phyloP scores from a whole-genome alignment of 1,284 basidiomycete species.

The Ustilago hordei region DNA sequence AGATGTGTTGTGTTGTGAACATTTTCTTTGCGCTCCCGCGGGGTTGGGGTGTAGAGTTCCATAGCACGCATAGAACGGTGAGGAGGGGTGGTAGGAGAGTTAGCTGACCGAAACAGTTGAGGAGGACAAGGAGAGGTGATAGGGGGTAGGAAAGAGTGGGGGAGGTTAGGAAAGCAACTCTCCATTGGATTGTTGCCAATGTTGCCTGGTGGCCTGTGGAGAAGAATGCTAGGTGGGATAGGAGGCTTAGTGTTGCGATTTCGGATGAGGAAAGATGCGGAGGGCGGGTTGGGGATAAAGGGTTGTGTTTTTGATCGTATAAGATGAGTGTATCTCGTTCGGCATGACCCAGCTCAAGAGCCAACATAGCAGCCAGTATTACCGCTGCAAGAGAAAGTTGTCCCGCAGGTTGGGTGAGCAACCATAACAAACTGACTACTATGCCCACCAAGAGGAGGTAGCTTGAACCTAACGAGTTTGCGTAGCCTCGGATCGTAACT shows the following conservation, averaged over 20 bases:
- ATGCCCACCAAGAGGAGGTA: constrained; percentile 85
- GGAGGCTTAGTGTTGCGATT: constrained; percentile 38
- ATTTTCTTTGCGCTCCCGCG: constrained; percentile 23
- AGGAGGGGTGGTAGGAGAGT: constrained; percentile 77
- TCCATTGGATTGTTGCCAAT: constrained; percentile 93
- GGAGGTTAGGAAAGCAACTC: constrained; percentile 80
- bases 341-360: constrained; percentile 60
- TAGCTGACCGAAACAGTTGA: constrained; percentile 84
- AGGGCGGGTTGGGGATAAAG: background rate
- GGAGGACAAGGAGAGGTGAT: constrained; percentile 80
- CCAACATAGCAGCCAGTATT: constrained; percentile 72
- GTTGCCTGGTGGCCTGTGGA: constrained; percentile 91
- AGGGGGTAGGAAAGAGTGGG: constrained; percentile 79
- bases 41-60: constrained; percentile 82
- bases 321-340: constrained; percentile 55
- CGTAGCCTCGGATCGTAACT: constrained; percentile 83
- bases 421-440: constrained; percentile 76
- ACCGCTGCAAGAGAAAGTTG: constrained; percentile 80
- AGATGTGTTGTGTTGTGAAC: constrained; percentile 37
- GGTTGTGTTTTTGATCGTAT: constrained; percentile 10
- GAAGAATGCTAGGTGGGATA: constrained; percentile 77
- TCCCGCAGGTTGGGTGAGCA: constrained; percentile 81
- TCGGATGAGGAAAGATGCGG: constrained; percentile 39
- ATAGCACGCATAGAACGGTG: constrained; percentile 81
- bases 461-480: constrained; percentile 87